phyloP scores from a whole-genome alignment of 345 rosid genomes.

The thale cress (Arabidopsis thaliana) region TAIR10.1 NC_003070.9:10345501-10346000 shows the following conservation, averaged over 20 bases:
- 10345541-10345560: neutral
- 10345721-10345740: neutral
- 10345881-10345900: neutral
- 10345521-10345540: neutral
- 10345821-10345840: neutral
- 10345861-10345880: neutral
- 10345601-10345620: neutral
- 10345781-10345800: neutral
- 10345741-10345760: neutral
- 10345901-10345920: neutral
- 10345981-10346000: constrained; percentile 7
- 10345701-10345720: neutral
- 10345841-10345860: neutral
- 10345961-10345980: neutral
- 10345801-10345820: neutral
- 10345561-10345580: neutral
- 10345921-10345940: neutral
- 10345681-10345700: neutral
- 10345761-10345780: neutral
- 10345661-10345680: neutral
- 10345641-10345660: neutral
- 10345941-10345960: neutral
- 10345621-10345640: neutral
- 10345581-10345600: neutral
- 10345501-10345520: neutral